A percentile compares a stretch with the other conserved stretches of the same genome.
Conservation (phyloP, 2,329 filamentous ascomycete species). For the Aspergillus proliferans region DNA sequence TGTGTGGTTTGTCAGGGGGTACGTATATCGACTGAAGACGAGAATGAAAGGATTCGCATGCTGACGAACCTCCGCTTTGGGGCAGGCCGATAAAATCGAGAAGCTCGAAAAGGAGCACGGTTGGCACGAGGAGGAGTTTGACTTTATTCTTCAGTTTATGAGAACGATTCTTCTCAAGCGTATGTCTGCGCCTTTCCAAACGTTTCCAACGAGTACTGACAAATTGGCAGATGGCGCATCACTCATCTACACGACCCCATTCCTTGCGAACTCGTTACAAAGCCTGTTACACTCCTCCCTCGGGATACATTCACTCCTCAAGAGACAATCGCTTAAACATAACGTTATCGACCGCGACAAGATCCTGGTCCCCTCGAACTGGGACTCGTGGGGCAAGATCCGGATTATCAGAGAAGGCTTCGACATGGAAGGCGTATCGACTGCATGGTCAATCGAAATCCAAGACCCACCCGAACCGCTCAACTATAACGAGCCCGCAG, state of each 20-base stretch:
- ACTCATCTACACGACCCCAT: conserved; percentile 76
- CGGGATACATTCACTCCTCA: conserved; percentile 76
- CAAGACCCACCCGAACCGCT: conserved; percentile 45
- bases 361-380: conserved; percentile 90
- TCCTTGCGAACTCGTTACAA: conserved; percentile 68
- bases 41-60: neutral
- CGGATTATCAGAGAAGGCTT: conserved; percentile 85
- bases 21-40: conserved; percentile 24
- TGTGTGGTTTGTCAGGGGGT: conserved; percentile 96
- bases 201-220: conserved; percentile 1
- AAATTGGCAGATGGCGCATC: conserved; percentile 64
- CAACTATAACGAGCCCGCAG: conserved; percentile 11
- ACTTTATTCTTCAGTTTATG: conserved; percentile 88
- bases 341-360: conserved; percentile 92
- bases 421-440: conserved; percentile 78
- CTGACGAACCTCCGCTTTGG: conserved; percentile 12
- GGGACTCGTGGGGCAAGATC: conserved; percentile 98
- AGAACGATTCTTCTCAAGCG: conserved; percentile 82
- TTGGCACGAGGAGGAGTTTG: conserved; percentile 96
- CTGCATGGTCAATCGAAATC: conserved; percentile 80
- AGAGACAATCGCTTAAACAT: conserved; percentile 71
- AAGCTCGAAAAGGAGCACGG: conserved; percentile 78
- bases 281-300: conserved; percentile 78
- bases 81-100: conserved; percentile 79
- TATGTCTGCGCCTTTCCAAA: conserved; percentile 41